These are phyloP conservation scores for Dioscorea cayenensis DNA, from an alignment of 116 monocot species.

Conservation along the genomic window DNA sequence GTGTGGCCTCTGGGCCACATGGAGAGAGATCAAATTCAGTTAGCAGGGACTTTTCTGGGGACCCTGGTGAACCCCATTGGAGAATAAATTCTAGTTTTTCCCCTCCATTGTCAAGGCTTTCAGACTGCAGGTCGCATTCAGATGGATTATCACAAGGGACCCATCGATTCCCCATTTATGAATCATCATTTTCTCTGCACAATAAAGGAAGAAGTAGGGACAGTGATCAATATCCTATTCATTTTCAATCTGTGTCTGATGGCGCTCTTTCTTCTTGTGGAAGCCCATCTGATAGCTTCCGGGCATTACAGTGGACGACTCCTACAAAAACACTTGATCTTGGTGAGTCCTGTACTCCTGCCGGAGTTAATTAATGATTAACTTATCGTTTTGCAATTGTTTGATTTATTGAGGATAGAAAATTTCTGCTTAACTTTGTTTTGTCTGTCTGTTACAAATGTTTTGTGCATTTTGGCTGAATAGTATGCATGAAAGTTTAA, in stretches of 20 bases:
- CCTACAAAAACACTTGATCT: conserved; percentile 53
- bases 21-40: conserved; percentile 45
- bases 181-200: conserved; percentile 45
- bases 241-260: conserved; percentile 76
- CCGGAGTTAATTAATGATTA: conserved; percentile 41
- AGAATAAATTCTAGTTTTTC: conserved; percentile 73
- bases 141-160: conserved; percentile 34
- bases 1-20: conserved; percentile 95
- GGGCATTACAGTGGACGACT: conserved; percentile 51
- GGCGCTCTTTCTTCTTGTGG: conserved; percentile 67
- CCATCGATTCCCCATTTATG: conserved; percentile 24
- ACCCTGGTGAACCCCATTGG: conserved; percentile 68
- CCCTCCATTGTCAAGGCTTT: conserved; percentile 57
- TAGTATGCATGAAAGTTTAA: background rate
- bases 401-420: background rate
- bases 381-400: background rate
- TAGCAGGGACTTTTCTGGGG: conserved; percentile 61
- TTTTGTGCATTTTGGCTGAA: background rate
- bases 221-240: conserved; percentile 29
- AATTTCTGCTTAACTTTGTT: background rate
- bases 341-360: conserved; percentile 65
- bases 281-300: conserved; percentile 56
- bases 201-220: conserved; percentile 39
- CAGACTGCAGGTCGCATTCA: conserved; percentile 48
- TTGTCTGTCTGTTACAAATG: background rate